A percentile compares a stretch with the other conserved stretches of the same genome.
Evolutionary conservation across 768 basidiomycete species (phyloP).

Genomic region (Tulasnella calospora): DNA sequence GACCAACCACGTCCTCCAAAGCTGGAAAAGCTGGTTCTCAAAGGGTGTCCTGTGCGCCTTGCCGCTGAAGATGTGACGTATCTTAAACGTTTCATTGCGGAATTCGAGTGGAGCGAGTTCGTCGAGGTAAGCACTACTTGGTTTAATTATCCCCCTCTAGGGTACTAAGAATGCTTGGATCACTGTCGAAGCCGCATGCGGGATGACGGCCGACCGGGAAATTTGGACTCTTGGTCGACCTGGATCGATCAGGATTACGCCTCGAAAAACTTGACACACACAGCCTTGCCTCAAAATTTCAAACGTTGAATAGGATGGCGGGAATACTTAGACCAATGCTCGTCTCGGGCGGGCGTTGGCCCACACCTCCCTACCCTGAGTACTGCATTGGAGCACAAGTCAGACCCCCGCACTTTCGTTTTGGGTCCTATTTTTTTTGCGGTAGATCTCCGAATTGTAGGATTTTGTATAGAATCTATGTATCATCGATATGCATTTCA

Average conservation of each 20-base stretch:
- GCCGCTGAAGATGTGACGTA: background rate
- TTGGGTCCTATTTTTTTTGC: background rate
- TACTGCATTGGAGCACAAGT: background rate
- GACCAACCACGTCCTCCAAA: background rate
- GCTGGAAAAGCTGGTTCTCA: background rate
- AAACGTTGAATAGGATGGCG: background rate
- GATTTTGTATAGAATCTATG: background rate
- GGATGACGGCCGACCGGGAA: background rate
- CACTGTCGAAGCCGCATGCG: background rate
- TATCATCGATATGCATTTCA: background rate
- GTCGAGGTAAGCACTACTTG: background rate
- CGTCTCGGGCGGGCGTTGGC: too few relatives aligned
- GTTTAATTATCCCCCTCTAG: background rate
- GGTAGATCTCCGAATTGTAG: background rate
- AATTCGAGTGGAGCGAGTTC: background rate
- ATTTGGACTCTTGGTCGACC: background rate
- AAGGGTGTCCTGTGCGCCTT: background rate
- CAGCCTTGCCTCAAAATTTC: background rate
- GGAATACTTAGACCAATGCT: background rate
- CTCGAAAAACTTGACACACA: background rate
- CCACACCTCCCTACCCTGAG: background rate
- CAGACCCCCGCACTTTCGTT: background rate
- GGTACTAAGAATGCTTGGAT: background rate
- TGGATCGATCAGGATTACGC: background rate
- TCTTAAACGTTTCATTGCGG: background rate